These are phyloP conservation scores for Rhazya stricta DNA, from an alignment of 257 asterid genomes.

Conservation along the genomic window DNA sequence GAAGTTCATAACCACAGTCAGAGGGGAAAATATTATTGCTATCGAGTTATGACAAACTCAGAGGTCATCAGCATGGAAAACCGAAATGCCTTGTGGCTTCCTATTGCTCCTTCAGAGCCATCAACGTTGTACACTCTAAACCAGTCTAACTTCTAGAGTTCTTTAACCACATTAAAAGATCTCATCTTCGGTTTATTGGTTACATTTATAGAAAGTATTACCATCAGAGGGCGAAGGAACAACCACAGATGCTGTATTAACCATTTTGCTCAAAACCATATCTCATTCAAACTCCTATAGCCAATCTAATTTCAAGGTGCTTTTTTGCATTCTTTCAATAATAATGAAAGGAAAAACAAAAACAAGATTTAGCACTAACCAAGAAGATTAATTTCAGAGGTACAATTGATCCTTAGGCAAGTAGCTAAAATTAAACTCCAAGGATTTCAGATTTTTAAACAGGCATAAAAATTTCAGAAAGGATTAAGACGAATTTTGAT, in stretches of 20 bases:
- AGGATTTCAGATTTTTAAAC: no score
- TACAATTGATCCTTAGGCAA: background rate
- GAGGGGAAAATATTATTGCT: background rate
- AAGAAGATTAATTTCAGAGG: background rate
- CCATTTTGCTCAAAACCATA: background rate
- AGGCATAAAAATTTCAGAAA: background rate
- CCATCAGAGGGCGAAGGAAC: background rate
- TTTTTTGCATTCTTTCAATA: background rate
- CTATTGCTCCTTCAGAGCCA: background rate
- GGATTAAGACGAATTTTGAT: background rate
- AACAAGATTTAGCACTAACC: background rate
- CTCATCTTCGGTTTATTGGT: background rate
- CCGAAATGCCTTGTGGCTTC: background rate
- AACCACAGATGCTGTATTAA: background rate
- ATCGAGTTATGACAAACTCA: background rate
- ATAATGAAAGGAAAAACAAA: background rate
- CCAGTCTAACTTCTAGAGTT: no score
- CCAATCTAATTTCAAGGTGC: background rate
- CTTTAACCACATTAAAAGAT: no score
- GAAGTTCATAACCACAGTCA: background rate
- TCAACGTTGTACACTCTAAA: no score
- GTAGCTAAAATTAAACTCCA: background rate
- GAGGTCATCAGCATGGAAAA: background rate
- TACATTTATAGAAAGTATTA: background rate
- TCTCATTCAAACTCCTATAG: background rate